phyloP scores from a whole-genome alignment of 306 rosid genomes.

The Gillenia trifoliata region DNA sequence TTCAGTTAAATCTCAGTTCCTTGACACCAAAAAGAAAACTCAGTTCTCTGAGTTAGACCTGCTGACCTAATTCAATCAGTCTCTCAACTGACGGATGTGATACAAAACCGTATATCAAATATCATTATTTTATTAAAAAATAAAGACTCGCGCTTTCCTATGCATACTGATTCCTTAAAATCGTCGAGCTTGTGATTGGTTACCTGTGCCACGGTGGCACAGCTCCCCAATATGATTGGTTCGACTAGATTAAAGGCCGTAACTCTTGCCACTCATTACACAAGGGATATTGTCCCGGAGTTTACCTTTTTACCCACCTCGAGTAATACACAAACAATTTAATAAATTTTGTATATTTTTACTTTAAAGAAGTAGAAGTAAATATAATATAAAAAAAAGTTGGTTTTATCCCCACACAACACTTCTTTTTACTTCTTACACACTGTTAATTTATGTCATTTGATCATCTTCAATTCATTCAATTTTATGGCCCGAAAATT shows the following conservation, averaged over 20 bases:
- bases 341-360: background rate
- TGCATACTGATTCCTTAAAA: conserved; percentile 74
- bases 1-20: conserved; percentile 15
- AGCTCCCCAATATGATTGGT: conserved; percentile 59
- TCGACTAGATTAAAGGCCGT: conserved; percentile 33
- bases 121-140: background rate
- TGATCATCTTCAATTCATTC: too few relatives aligned
- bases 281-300: conserved; percentile 38
- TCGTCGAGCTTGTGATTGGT: conserved; percentile 87
- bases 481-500: too few relatives aligned
- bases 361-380: background rate
- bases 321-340: conserved; percentile 7
- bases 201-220: conserved; percentile 55
- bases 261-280: conserved; percentile 24
- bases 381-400: conserved; percentile 13
- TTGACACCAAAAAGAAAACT: background rate
- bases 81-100: background rate
- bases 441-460: too few relatives aligned
- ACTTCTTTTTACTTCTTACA: too few relatives aligned
- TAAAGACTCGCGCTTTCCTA: conserved; percentile 11
- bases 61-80: background rate
- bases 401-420: too few relatives aligned
- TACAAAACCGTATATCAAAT: background rate
- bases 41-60: background rate
- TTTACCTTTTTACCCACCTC: conserved; percentile 37